These are phyloP conservation scores for Ceratocystis cubensis DNA, from an alignment of 2,329 filamentous ascomycete species.

Conservation along the genomic window DNA sequence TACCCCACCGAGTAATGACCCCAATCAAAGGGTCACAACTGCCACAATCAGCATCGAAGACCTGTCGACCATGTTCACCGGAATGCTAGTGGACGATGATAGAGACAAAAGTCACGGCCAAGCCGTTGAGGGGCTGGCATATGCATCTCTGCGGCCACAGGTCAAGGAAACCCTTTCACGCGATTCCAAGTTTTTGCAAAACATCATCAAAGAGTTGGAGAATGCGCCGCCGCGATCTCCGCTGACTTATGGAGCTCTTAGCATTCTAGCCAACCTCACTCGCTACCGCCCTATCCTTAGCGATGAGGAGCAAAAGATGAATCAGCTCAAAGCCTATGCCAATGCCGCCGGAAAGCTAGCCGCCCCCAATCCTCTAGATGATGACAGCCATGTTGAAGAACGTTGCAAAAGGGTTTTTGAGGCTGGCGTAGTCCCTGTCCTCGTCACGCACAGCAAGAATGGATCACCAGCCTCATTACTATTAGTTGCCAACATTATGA, in stretches of 20 bases:
- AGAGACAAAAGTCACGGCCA: slow-evolving; percentile 32
- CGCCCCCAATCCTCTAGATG: slow-evolving; percentile 54
- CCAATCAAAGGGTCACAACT: slow-evolving; percentile 36
- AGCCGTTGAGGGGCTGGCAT: slow-evolving; percentile 82
- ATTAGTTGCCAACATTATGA: slow-evolving; percentile 63
- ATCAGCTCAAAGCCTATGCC: slow-evolving; percentile 86
- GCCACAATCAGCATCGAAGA: slow-evolving; percentile 52
- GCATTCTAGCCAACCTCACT: slow-evolving; percentile 75
- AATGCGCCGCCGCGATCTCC: slow-evolving; percentile 52
- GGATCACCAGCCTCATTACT: slow-evolving; percentile 57
- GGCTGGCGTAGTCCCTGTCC: slow-evolving; percentile 60
- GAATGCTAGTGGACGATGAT: slow-evolving; percentile 48
- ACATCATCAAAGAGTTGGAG: slow-evolving; percentile 51
- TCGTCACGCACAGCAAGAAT: slow-evolving; percentile 64
- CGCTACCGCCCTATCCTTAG: slow-evolving; percentile 63
- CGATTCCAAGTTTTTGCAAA: slow-evolving; percentile 55
- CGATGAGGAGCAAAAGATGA: slow-evolving; percentile 86
- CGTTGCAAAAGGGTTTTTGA: slow-evolving; percentile 71
- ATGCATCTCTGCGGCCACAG: slow-evolving; percentile 71
- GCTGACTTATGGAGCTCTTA: slow-evolving; percentile 72
- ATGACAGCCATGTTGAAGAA: slow-evolving; percentile 60
- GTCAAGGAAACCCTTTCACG: slow-evolving; percentile 70
- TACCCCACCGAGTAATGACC: slow-evolving; percentile 30
- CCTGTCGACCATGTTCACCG: slow-evolving; percentile 50
- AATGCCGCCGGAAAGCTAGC: slow-evolving; percentile 61